These are phyloP conservation scores for Aquilaria yunnanensis DNA, from an alignment of 345 rosid genomes.

Conservation along the genomic window DNA sequence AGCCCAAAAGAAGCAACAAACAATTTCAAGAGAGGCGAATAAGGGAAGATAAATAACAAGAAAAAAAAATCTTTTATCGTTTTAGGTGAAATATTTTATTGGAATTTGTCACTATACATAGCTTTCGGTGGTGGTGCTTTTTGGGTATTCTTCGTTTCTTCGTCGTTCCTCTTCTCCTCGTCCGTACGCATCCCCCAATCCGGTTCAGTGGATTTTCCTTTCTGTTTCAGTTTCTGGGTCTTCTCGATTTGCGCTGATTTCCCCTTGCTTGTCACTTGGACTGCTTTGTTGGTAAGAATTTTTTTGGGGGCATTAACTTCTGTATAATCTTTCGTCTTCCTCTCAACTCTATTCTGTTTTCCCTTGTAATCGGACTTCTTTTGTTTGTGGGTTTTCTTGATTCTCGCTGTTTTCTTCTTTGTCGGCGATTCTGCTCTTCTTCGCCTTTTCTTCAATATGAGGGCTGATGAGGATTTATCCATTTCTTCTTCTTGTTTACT, in stretches of 20 bases:
- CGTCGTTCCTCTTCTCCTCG: too few species aligned
- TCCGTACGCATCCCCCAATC: neutral
- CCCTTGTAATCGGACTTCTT: neutral
- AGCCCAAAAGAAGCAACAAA: neutral
- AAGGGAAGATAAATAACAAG: neutral
- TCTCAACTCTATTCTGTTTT: neutral
- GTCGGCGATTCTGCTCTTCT: neutral
- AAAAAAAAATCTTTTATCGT: neutral
- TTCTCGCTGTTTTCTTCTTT: neutral
- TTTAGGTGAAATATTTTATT: neutral
- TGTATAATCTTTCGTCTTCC: too few species aligned
- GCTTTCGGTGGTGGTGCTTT: constrained; percentile 9
- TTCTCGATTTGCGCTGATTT: neutral
- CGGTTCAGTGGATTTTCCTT: too few species aligned
- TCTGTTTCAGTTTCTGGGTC: neutral
- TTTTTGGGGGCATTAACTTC: neutral
- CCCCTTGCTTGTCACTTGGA: neutral
- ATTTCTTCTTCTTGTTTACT: constrained; percentile 1
- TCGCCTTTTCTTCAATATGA: neutral
- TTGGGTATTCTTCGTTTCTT: neutral
- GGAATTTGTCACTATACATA: neutral
- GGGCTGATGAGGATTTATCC: neutral
- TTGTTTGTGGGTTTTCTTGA: neutral
- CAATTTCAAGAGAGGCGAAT: neutral
- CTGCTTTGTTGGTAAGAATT: neutral